phyloP scores from a whole-genome alignment of 1,139 yeast species.

The Taiozyma onychis region DNA sequence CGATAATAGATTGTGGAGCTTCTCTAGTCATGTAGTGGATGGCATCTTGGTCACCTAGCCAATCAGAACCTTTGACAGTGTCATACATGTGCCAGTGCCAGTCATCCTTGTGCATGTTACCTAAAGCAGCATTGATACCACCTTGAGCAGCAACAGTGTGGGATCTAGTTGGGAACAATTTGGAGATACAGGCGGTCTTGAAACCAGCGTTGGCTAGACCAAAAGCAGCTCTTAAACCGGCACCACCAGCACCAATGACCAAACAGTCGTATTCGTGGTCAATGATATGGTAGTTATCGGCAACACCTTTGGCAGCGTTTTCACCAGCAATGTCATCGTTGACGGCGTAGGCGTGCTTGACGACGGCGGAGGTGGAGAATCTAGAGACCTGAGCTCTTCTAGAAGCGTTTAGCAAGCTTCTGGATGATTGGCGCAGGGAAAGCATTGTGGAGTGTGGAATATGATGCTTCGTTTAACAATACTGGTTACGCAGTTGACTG shows the following conservation, averaged over 20 bases:
- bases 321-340: constrained; percentile 27
- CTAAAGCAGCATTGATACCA: constrained; percentile 97
- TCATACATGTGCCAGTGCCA: constrained; percentile 99
- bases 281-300: constrained; percentile 81
- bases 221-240: constrained; percentile 97
- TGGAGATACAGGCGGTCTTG: constrained; percentile 96
- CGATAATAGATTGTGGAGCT: constrained; percentile 94
- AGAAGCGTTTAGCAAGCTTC: constrained; percentile 11
- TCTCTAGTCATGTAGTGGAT: constrained; percentile 99
- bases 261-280: constrained; percentile 98
- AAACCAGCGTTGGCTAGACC: constrained; percentile 96
- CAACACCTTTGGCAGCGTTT: constrained; percentile 38
- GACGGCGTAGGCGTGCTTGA: constrained; percentile 23
- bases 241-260: constrained; percentile 99
- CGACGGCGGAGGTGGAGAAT: constrained; percentile 19
- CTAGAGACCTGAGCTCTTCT: constrained; percentile 9
- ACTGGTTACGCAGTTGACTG: neutral
- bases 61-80: constrained; percentile 99
- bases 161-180: constrained; percentile 96
- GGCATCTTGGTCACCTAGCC: constrained; percentile 99
- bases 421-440: constrained; percentile 19
- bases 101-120: constrained; percentile 94
- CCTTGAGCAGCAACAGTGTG: constrained; percentile 99
- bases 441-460: constrained; percentile 13
- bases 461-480: neutral